A percentile compares a stretch with the other conserved stretches of the same genome.
Conservation (phyloP, 495 filamentous ascomycete species). For the Saxophila tyrrhenica region DNA sequence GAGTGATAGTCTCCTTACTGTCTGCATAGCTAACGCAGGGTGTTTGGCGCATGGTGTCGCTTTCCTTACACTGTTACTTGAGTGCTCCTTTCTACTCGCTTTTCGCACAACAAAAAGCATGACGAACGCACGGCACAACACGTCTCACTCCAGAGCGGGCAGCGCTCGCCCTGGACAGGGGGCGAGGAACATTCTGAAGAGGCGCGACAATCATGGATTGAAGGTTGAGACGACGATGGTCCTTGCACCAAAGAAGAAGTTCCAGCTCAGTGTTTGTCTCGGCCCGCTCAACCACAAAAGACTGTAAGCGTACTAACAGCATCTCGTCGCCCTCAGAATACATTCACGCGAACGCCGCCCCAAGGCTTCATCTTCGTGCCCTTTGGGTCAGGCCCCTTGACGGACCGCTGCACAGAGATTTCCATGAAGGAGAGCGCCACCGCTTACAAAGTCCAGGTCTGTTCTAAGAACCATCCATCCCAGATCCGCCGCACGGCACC, state of each 20-base stretch:
- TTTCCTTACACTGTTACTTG: neutral
- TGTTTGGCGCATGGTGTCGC: neutral
- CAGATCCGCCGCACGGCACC: no score
- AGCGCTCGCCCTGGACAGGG: conserved; percentile 7
- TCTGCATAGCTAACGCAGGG: neutral
- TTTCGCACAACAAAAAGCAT: neutral
- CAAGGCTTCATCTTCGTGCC: conserved; percentile 76
- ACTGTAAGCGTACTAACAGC: no score
- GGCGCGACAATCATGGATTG: conserved; percentile 37
- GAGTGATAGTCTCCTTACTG: neutral
- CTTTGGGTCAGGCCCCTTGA: conserved; percentile 66
- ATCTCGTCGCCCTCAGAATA: conserved; percentile 8
- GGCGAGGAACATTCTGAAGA: conserved; percentile 30
- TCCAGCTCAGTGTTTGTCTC: conserved; percentile 44
- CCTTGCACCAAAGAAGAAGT: conserved; percentile 49
- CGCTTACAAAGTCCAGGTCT: neutral
- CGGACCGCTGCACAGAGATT: conserved; percentile 64
- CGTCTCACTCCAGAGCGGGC: neutral
- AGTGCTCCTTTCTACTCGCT: conserved; percentile 20
- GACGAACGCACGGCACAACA: neutral
- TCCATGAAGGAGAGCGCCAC: conserved; percentile 51
- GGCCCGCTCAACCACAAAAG: no score
- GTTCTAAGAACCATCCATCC: no score
- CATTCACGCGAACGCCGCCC: conserved; percentile 39
- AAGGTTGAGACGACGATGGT: conserved; percentile 47